Percentiles rank a stretch among this genome's conserved stretches.
Conservation (phyloP, 2,329 filamentous ascomycete genomes). For the Arthrobotrys megalospora region DNA sequence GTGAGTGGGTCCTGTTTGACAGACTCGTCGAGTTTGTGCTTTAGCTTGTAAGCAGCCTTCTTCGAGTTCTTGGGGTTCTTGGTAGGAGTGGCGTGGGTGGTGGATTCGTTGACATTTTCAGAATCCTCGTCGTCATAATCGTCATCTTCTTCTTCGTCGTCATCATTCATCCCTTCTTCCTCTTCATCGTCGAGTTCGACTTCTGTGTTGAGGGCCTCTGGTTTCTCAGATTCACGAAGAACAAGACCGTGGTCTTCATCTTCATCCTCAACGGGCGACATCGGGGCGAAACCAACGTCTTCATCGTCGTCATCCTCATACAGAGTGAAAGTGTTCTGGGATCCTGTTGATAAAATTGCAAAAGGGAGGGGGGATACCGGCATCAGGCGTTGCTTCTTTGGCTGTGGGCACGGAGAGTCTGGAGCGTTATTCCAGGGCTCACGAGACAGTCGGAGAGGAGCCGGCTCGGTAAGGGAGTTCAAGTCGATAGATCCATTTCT, state of each 20-base stretch:
- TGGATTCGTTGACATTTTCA: slow-evolving; percentile 33
- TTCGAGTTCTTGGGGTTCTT: slow-evolving; percentile 10
- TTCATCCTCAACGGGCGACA: slow-evolving; percentile 26
- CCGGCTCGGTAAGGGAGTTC: slow-evolving; percentile 27
- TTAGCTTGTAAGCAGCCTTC: slow-evolving; percentile 43
- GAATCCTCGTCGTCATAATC: slow-evolving; percentile 30
- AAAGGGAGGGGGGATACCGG: slow-evolving; percentile 47
- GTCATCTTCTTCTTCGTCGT: slow-evolving; percentile 27
- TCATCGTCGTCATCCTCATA: slow-evolving; percentile 64
- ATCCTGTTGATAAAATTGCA: slow-evolving; percentile 56
- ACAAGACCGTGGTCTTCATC: slow-evolving; percentile 34
- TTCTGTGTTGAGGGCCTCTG: slow-evolving; percentile 64
- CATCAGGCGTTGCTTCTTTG: slow-evolving; percentile 3
- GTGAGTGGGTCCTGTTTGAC: slow-evolving; percentile 68
- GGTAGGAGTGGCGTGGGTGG: slow-evolving; percentile 11
- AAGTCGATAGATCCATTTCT: slow-evolving; percentile 32
- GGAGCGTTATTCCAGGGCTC: slow-evolving; percentile 43
- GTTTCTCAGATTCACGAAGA: slow-evolving; percentile 55
- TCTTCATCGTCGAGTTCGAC: slow-evolving; percentile 81
- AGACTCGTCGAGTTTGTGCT: slow-evolving; percentile 58
- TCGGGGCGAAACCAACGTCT: slow-evolving; percentile 21
- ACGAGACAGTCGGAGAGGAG: slow-evolving; percentile 41
- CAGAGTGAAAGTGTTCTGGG: slow-evolving; percentile 63
- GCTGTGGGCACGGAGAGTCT: slow-evolving; percentile 48
- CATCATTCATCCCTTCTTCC: slow-evolving; percentile 74